Conservation (phyloP, 2,329 filamentous ascomycete genomes). For the Aureobasidium sp. region DNA sequence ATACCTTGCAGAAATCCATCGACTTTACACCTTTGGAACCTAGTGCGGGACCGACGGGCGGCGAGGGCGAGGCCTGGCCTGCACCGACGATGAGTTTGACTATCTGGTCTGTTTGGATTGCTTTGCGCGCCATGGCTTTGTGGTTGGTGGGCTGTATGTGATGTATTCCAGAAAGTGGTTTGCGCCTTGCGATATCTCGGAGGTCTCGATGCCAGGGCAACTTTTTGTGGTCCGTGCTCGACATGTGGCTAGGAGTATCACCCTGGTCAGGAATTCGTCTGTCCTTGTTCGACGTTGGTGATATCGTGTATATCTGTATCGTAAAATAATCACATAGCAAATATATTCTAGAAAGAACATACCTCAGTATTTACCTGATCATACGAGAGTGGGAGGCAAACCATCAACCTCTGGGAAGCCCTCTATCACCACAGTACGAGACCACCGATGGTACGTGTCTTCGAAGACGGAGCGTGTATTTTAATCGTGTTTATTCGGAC, state of each 20-base stretch:
- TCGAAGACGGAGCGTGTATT: background rate
- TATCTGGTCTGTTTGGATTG: slow-evolving; percentile 58
- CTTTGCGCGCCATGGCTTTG: slow-evolving; percentile 45
- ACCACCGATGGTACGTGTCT: background rate
- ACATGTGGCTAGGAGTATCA: background rate
- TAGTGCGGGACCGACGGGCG: slow-evolving; percentile 90
- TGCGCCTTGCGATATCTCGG: background rate
- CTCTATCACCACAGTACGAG: background rate
- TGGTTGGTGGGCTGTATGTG: background rate
- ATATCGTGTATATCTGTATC: too few relatives aligned
- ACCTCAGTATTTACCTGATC: too few relatives aligned
- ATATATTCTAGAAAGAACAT: too few relatives aligned
- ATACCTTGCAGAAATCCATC: slow-evolving; percentile 98
- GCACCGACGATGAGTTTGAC: slow-evolving; percentile 98
- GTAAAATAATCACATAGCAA: too few relatives aligned
- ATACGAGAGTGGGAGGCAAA: too few relatives aligned
- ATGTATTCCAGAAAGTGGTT: background rate
- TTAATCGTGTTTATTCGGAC: background rate
- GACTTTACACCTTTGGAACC: slow-evolving; percentile 98
- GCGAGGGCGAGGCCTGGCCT: slow-evolving; percentile 88
- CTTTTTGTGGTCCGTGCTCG: background rate
- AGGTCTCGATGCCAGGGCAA: background rate
- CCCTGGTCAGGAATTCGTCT: background rate
- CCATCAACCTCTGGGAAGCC: too few relatives aligned
- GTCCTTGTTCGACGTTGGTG: background rate